These are phyloP conservation scores for Blumeria hordei DNA, from an alignment of 2,329 filamentous ascomycete species.

Conservation along the genomic window DNA sequence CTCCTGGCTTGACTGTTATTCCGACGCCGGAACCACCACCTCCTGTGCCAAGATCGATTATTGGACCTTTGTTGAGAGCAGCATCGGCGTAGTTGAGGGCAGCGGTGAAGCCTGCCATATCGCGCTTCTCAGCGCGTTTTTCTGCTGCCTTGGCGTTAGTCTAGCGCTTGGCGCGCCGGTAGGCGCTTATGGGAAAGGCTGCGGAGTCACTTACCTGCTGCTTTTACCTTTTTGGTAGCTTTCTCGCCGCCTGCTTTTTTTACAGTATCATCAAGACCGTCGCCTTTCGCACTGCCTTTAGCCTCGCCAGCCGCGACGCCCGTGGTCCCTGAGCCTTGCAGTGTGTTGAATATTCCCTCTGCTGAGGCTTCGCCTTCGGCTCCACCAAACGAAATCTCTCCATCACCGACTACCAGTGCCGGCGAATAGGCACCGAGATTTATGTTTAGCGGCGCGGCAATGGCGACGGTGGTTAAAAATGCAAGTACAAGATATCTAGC, in stretches of 20 bases:
- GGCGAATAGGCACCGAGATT: conserved; percentile 27
- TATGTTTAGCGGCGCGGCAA: conserved; percentile 23
- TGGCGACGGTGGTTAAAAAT: background rate
- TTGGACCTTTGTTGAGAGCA: conserved; percentile 18
- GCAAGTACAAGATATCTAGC: background rate
- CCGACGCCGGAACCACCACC: conserved; percentile 19
- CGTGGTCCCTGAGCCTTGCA: background rate
- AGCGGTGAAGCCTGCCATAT: conserved; percentile 19
- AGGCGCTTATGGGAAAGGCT: background rate
- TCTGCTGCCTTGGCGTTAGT: background rate
- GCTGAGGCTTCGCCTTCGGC: background rate
- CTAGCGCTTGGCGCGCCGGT: background rate
- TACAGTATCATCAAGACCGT: background rate
- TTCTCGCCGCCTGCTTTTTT: background rate
- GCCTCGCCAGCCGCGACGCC: background rate
- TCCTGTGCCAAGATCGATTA: conserved; percentile 20
- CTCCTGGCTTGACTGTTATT: conserved; percentile 9
- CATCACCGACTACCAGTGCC: conserved; percentile 27
- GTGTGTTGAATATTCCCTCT: background rate
- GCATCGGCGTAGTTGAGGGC: conserved; percentile 16
- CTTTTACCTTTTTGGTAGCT: background rate
- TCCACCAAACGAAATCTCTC: conserved; percentile 23
- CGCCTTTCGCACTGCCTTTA: no score
- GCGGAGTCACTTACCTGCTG: background rate
- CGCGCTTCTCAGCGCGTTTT: conserved; percentile 15